A percentile compares a stretch with the other conserved stretches of the same genome.
These are phyloP conservation scores for Myxozyma neotropica DNA, from an alignment of 805 yeast genomes.

Conservation along the genomic window DNA sequence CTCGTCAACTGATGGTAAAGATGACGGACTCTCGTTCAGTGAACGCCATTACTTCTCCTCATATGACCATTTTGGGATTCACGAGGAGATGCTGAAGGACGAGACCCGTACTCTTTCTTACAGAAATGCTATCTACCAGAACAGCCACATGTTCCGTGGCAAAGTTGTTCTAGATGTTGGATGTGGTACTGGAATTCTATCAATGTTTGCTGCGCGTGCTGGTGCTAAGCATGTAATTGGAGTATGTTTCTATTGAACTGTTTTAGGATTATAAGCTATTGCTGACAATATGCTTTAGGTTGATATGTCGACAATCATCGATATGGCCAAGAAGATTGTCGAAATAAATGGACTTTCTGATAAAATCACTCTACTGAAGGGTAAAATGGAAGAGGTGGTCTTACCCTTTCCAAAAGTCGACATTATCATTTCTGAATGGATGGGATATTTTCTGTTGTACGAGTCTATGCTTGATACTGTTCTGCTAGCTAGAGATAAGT, in stretches of 20 bases:
- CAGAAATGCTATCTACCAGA: slow-evolving; percentile 80
- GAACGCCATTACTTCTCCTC: slow-evolving; percentile 73
- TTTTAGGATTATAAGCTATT: slow-evolving; percentile 48
- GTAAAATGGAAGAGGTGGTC: slow-evolving; percentile 88
- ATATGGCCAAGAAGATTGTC: slow-evolving; percentile 81
- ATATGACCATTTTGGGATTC: slow-evolving; percentile 87
- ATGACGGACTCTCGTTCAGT: slow-evolving; percentile 15
- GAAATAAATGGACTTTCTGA: slow-evolving; percentile 75
- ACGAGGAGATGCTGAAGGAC: slow-evolving; percentile 91
- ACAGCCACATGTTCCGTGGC: slow-evolving; percentile 77
- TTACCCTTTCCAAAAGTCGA: slow-evolving; percentile 89
- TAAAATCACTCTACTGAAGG: slow-evolving; percentile 79
- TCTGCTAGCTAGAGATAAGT: slow-evolving; percentile 88
- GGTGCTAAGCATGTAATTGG: slow-evolving; percentile 97
- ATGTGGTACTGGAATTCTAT: slow-evolving; percentile 88
- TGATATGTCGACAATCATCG: slow-evolving; percentile 95
- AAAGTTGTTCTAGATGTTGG: slow-evolving; percentile 91
- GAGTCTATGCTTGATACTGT: slow-evolving; percentile 99
- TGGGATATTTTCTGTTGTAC: slow-evolving; percentile 97
- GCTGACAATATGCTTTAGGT: slow-evolving; percentile 41
- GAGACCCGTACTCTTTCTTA: slow-evolving; percentile 79
- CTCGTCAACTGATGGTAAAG: neutral
- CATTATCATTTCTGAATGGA: slow-evolving; percentile 96
- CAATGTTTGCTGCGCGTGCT: slow-evolving; percentile 90
- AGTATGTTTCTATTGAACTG: slow-evolving; percentile 56